A percentile compares a stretch with the other conserved stretches of the same genome.
These are phyloP conservation scores for Ophiocordyceps camponoti-rufipedis DNA, from an alignment of 2,329 filamentous ascomycete genomes.

Conservation along the genomic window DNA sequence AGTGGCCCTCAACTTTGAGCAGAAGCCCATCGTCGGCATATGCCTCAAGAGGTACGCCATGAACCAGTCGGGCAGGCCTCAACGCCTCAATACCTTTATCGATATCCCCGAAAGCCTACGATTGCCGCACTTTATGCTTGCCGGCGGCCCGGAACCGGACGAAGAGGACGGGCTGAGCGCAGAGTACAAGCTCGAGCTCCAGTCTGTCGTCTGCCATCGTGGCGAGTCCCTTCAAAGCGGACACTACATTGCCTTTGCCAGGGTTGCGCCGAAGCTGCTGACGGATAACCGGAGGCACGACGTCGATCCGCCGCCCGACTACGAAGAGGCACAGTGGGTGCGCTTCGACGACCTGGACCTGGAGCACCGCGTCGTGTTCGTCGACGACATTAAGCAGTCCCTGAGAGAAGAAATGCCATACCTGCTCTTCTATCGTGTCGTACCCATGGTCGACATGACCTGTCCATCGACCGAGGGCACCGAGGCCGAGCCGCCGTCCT, in stretches of 20 bases:
- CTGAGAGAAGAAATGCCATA: constrained; percentile 83
- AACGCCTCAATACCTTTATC: constrained; percentile 62
- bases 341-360: constrained; percentile 73
- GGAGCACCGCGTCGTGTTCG: constrained; percentile 49
- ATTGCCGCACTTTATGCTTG: constrained; percentile 71
- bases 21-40: constrained; percentile 75
- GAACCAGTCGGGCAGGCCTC: constrained; percentile 47
- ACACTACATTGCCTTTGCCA: constrained; percentile 76
- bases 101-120: constrained; percentile 74
- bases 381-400: constrained; percentile 61
- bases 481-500: constrained; percentile 37
- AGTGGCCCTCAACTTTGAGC: constrained; percentile 74
- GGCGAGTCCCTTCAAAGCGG: constrained; percentile 74
- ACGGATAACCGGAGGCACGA: constrained; percentile 39
- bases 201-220: constrained; percentile 83
- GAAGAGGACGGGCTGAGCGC: constrained; percentile 49
- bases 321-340: constrained; percentile 66
- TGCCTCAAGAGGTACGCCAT: constrained; percentile 78
- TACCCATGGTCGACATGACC: constrained; percentile 60
- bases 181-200: constrained; percentile 86
- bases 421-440: constrained; percentile 85
- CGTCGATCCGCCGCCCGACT: constrained; percentile 41
- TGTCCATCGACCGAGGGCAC: constrained; percentile 26
- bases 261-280: constrained; percentile 48
- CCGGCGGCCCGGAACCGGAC: constrained; percentile 50